These are phyloP conservation scores for Aschersonia sp. DNA, from an alignment of 2,329 filamentous ascomycete genomes.

Conservation along the genomic window DNA sequence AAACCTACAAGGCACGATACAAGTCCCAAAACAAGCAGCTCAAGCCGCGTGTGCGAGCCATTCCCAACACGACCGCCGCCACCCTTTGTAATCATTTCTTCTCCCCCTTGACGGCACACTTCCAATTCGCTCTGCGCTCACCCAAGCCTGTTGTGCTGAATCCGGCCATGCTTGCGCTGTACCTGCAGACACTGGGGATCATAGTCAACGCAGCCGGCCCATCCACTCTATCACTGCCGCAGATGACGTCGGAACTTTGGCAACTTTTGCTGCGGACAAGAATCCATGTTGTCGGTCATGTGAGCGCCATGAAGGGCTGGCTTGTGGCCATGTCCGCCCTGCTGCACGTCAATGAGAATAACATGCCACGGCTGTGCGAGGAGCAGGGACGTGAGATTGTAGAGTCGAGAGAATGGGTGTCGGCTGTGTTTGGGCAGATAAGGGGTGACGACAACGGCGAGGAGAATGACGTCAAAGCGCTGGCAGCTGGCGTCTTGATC, in stretches of 20 bases:
- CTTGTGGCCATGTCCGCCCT: conserved; percentile 68
- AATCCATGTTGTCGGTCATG: conserved; percentile 43
- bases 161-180: conserved; percentile 62
- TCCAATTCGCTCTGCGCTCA: conserved; percentile 47
- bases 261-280: conserved; percentile 62
- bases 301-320: conserved; percentile 56
- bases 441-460: conserved; percentile 41
- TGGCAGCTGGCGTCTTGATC: conserved; percentile 66
- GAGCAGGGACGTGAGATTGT: conserved; percentile 63
- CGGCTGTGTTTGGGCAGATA: conserved; percentile 53
- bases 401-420: conserved; percentile 80
- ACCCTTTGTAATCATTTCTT: conserved; percentile 70
- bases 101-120: conserved; percentile 70
- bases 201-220: conserved; percentile 74
- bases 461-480: conserved; percentile 65
- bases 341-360: conserved; percentile 65
- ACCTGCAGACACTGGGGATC: conserved; percentile 74
- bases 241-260: conserved; percentile 77
- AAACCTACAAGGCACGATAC: conserved; percentile 61
- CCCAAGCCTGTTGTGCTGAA: conserved; percentile 51
- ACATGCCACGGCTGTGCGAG: conserved; percentile 58
- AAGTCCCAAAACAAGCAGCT: conserved; percentile 16
- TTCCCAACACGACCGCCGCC: conserved; percentile 65
- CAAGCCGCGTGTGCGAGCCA: conserved; percentile 34
- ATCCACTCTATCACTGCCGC: conserved; percentile 57